Base-by-base conservation (phyloP, 768 basidiomycete species). In the Leccinum pellstonianum region DNA sequence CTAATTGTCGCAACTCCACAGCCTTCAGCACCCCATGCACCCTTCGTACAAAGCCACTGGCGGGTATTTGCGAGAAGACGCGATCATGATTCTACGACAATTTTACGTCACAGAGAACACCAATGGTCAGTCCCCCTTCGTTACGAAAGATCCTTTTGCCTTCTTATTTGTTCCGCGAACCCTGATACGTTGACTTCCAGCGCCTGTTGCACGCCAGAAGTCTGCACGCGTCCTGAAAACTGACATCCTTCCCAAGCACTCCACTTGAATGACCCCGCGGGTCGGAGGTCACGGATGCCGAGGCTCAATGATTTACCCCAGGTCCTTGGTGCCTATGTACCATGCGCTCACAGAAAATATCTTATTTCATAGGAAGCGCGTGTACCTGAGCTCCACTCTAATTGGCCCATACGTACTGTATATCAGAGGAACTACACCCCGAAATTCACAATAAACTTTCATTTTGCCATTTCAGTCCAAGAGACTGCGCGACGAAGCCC, bases 71-170 rank as follows among this genome's bases (percentile, higher is more conserved):
- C 79, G 92, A 23, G 89, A 93, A 68, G 90, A 92, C 61, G 90
- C 93, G 3, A 95, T 95, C 68, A 84, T 95, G 83, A 80, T 93
- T 33, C 73, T 95, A 14, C 86, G 93, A 6, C 83, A 88, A 33
- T 95, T 95, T 76, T 96, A 95, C 76, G 83, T 98, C 68, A 95
- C 93, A 0, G 94, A 97, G 70, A 98, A 99, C 72, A 79, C 80
- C 7, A 93, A 95, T 67, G 96, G 96, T 95, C 61, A 46, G 81
- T 70, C 38, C 6, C 11, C 21, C 19, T 7, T 27, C 29, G n/a
- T 31, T 10, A 4, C 17, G 25, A 21, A 37, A 10, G 19, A 37
- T 52, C 15, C 19, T 8, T 4, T 19, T 10, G 5, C 57, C 19
- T 54, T 62, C 35, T 52, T 14, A 49, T 58, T 56, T 35, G n/a